phyloP scores from a whole-genome alignment of 176 grass and related monocot species.

The Phragmites australis region DNA sequence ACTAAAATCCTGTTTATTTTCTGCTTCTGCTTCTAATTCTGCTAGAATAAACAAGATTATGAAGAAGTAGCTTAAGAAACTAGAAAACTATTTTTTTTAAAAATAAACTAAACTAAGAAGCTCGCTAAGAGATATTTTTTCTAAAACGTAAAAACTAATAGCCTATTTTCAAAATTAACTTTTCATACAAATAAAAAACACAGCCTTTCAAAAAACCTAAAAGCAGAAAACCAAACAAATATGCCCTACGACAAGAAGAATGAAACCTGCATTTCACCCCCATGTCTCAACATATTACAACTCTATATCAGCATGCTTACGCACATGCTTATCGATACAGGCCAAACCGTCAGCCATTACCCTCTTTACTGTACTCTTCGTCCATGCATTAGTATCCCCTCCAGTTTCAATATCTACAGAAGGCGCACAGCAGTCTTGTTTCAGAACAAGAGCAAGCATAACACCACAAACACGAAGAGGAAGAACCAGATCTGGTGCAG shows the following conservation, averaged over 20 bases:
- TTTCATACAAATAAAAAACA: too few relatives aligned
- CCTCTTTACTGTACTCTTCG: slow-evolving; percentile 25
- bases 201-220: too few relatives aligned
- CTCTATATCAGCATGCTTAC: slow-evolving; percentile 51
- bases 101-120: too few relatives aligned
- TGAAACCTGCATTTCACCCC: slow-evolving; percentile 44
- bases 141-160: too few relatives aligned
- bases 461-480: slow-evolving; percentile 55
- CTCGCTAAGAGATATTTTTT: too few relatives aligned
- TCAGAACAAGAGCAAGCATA: slow-evolving; percentile 79
- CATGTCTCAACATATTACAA: slow-evolving; percentile 42
- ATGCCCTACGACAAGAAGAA: background rate
- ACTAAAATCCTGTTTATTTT: too few relatives aligned
- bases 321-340: slow-evolving; percentile 36
- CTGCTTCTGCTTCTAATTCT: too few relatives aligned
- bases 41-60: too few relatives aligned
- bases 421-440: background rate
- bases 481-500: slow-evolving; percentile 78
- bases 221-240: too few relatives aligned
- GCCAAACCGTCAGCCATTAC: background rate
- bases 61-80: too few relatives aligned
- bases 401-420: slow-evolving; percentile 43
- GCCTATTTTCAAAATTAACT: too few relatives aligned
- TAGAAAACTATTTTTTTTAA: too few relatives aligned
- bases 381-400: background rate